Percentiles rank a stretch among this genome's conserved stretches.
Conservation (phyloP, 83 land plant genomes). For the Thuja plicata region DNA sequence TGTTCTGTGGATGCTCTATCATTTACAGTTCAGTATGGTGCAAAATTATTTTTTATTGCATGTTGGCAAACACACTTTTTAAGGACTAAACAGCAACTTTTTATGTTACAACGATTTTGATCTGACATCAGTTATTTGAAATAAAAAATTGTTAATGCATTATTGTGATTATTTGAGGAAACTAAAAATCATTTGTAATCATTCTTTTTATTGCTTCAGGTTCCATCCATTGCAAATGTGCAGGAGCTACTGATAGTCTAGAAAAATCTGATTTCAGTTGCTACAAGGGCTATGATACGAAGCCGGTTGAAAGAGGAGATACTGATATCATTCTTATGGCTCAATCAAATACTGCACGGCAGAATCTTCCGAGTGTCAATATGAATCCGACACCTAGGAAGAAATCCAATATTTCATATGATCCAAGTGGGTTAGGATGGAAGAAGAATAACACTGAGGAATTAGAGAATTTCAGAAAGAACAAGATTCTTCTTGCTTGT, state of each 20-base stretch:
- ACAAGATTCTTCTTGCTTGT: slow-evolving; percentile 26
- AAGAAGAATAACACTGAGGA: slow-evolving; percentile 37
- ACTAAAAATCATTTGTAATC: neutral
- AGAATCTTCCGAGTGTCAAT: neutral
- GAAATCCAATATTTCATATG: neutral
- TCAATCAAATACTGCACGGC: neutral
- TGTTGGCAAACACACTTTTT: neutral
- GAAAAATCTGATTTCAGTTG: neutral
- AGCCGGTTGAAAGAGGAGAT: neutral
- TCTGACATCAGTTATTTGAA: neutral
- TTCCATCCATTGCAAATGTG: neutral
- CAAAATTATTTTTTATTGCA: neutral
- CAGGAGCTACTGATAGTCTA: neutral
- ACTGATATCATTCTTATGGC: neutral
- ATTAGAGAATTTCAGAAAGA: slow-evolving; percentile 29
- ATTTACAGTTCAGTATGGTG: neutral
- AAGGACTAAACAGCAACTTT: neutral
- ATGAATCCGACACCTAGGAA: neutral
- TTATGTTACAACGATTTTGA: neutral
- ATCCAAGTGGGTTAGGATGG: slow-evolving; percentile 44
- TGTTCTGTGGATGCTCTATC: neutral
- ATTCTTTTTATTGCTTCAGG: neutral
- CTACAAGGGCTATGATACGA: neutral
- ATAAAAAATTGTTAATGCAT: neutral
- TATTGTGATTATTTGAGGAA: neutral